Evolutionary conservation across 2,329 filamentous ascomycete genomes (phyloP).

Genomic region (Apiospora aurea): DNA sequence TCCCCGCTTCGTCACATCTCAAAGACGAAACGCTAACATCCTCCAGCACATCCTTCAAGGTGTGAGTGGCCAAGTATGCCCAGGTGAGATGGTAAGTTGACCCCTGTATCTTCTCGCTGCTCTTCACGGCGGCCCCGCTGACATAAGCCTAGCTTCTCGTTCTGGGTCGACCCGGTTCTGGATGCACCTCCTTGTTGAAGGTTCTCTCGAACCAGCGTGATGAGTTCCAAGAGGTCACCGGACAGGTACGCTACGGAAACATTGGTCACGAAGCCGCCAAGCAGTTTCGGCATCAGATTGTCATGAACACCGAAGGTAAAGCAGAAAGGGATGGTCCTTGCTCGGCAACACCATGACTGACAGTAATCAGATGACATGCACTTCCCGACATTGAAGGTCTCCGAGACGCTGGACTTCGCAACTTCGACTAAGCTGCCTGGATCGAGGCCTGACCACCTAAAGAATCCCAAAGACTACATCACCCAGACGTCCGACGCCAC

Average conservation of each 20-base stretch:
- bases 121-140: neutral
- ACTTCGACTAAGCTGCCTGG: constrained; percentile 69
- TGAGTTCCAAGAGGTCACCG: constrained; percentile 39
- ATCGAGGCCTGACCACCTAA: constrained; percentile 53
- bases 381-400: constrained; percentile 73
- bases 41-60: constrained; percentile 47
- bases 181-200: constrained; percentile 42
- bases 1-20: neutral
- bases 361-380: constrained; percentile 60
- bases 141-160: constrained; percentile 38
- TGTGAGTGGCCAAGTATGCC: constrained; percentile 48
- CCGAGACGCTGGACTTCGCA: constrained; percentile 72
- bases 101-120: neutral
- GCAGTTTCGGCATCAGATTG: constrained; percentile 39
- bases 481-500: constrained; percentile 42
- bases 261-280: constrained; percentile 36
- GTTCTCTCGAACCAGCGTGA: constrained; percentile 41
- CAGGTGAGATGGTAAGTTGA: constrained; percentile 50
- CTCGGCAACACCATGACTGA: neutral
- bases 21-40: neutral
- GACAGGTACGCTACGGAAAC: constrained; percentile 38
- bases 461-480: constrained; percentile 40
- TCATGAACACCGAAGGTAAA: constrained; percentile 42
- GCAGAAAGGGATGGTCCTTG: neutral
- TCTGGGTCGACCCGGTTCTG: constrained; percentile 42